phyloP scores from a whole-genome alignment of 768 basidiomycete genomes.

The Pleurotus tuber-regium region DNA sequence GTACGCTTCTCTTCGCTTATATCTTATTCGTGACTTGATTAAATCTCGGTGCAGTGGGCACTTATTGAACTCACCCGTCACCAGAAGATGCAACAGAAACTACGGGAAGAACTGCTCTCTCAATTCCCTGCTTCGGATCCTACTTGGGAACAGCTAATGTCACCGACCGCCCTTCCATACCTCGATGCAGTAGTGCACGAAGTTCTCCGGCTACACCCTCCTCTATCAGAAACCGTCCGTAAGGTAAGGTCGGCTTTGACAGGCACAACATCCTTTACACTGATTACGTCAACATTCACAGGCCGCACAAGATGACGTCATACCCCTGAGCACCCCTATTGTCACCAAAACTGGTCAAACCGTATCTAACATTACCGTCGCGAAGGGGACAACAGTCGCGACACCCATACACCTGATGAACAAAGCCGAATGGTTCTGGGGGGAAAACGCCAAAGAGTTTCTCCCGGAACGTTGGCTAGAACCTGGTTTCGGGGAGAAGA shows the following conservation, averaged over 20 bases:
- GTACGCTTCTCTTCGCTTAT: constrained; percentile 16
- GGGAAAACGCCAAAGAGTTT: constrained; percentile 54
- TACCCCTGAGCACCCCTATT: constrained; percentile 56
- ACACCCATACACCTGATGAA: constrained; percentile 48
- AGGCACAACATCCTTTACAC: no score
- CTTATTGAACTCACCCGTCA: constrained; percentile 52
- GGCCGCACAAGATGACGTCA: constrained; percentile 51
- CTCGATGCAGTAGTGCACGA: constrained; percentile 53
- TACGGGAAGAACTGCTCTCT: constrained; percentile 46
- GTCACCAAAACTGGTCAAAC: constrained; percentile 36
- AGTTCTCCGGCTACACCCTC: constrained; percentile 42
- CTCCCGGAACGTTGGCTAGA: constrained; percentile 64
- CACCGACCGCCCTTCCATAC: constrained; percentile 49
- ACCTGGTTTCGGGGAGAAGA: constrained; percentile 4
- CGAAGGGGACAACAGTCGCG: constrained; percentile 43
- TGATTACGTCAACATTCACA: no score
- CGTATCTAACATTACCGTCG: constrained; percentile 38
- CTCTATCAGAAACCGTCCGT: constrained; percentile 32
- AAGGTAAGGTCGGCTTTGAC: no score
- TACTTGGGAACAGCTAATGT: constrained; percentile 50
- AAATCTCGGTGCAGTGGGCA: constrained; percentile 41
- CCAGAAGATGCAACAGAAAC: constrained; percentile 40
- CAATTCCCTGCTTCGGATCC: constrained; percentile 43
- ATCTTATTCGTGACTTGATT: background rate
- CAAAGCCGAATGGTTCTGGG: constrained; percentile 56